Base-by-base conservation (phyloP, 2,329 filamentous ascomycete species). In the Fusarium guadeloupense region DNA sequence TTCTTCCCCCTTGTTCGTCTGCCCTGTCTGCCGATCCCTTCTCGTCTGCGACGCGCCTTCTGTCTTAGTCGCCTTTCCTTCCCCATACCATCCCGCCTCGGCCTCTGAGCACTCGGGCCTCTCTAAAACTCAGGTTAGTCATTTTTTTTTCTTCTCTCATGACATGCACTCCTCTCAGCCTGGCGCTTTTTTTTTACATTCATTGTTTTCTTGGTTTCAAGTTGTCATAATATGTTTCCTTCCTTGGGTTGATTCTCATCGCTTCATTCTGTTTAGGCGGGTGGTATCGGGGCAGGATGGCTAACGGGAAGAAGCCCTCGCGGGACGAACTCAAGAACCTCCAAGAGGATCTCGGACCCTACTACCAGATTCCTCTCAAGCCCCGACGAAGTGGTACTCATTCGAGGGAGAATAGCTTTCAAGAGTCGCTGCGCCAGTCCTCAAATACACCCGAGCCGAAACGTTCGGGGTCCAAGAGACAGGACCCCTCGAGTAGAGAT, bases 311-410 rank as follows among this genome's bases (percentile, higher is more conserved):
- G 57, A 71, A 67, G 68, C 69, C 70, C 65, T 61, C 67, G 57
- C 65, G 68, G 66, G 69, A 69, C 63, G 73, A 75, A 67, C 54
- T 75, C 62, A 70, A 69, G 56, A 71, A 71, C 35, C 74, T 75
- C 54, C 63, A 67, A 40, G 72, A 75, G 64, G 67, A 75, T 41
- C 73, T 75, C 43, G 73, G 73, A 9, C 71, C 73, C 12, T 74
- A 71, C 48, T 75, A 71, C 54, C 68, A 72, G 31, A 62, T 68
- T 49, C 64, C 68, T 20, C 52, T 69, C 10, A 64, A 66, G 31
- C 66, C 63, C 17, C 58, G 68, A 50, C 55, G 70, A 56, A 68
- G 60, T 40, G 57, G 56, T 28, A 59, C 66, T 39, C 64, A 67
- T 14, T 69, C 68, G 44, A 60, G 59, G 41, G 61, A 66, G 53